Base-by-base conservation (phyloP, 768 basidiomycete species). In the Wakefieldia striispora region DNA sequence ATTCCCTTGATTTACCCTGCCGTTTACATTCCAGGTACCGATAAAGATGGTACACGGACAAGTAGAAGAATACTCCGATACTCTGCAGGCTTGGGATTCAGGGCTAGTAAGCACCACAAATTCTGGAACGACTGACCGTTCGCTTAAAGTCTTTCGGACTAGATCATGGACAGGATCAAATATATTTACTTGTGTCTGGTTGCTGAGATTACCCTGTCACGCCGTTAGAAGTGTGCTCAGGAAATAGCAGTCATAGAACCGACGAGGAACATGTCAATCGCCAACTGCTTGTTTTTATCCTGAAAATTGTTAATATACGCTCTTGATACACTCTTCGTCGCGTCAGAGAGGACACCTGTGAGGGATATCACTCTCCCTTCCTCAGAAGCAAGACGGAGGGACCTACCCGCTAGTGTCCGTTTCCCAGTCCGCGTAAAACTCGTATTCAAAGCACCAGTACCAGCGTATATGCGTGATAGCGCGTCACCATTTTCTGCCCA, bases 221-320 rank as follows among this genome's bases (percentile, higher is more conserved):
- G 36, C n/a, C n/a, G 35, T 55, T 31, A 57, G 31, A 43, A 17
- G 24, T 19, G 10, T 41, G 8, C 19, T n/a, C n/a, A 56, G 43
- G 19, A 40, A 37, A 23, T 44, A n/a, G 33, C 16, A 33, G 29
- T 21, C 9, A 37, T n/a, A 24, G 21, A 9, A 68, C 83, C 38
- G 47, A 95, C 95, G 60, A 99, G 75, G 60, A 98, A 89, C 80
- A 93, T 88, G 64, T 99, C 97, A 52, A 98, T 98, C 0, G 95
- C 93, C 3, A 80, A 67, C 61, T 99, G 97, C 65, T 99, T 99
- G 33, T 80, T 83, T 65, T 91, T 90, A 65, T 99, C 97, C 60
- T 95, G 89, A 64, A 99, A 97, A 64, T 97, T 97, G 62, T 95
- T 97, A 62, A 97, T 95, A 62, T 97, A 99, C 33, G 95, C 95